Evolutionary conservation across 495 filamentous ascomycete species (phyloP).

Genomic region (Glonium stellatum): DNA sequence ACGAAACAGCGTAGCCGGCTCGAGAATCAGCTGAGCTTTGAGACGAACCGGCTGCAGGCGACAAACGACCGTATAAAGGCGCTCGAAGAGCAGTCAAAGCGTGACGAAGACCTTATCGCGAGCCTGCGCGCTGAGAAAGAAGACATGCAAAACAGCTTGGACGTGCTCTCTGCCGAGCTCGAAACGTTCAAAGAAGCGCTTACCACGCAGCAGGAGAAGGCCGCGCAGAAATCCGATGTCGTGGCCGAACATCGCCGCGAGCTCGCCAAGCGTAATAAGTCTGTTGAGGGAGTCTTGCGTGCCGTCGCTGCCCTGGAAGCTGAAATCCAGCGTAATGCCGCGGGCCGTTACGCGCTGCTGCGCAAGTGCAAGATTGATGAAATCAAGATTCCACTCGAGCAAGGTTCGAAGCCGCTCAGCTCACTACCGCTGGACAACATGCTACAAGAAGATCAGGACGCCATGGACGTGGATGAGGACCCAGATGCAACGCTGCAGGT

Average conservation of each 20-base stretch:
- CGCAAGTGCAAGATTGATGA: constrained; percentile 90
- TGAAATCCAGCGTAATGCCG: constrained; percentile 73
- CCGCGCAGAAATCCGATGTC: constrained; percentile 62
- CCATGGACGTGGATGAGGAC: constrained; percentile 67
- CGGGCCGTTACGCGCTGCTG: constrained; percentile 73
- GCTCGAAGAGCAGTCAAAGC: constrained; percentile 58
- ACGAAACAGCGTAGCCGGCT: constrained; percentile 74
- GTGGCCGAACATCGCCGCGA: constrained; percentile 76
- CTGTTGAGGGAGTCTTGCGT: constrained; percentile 72
- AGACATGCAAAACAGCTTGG: constrained; percentile 62
- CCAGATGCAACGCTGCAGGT: constrained; percentile 32
- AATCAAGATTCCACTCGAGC: constrained; percentile 72
- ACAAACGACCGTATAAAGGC: constrained; percentile 62
- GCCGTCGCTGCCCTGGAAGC: constrained; percentile 71
- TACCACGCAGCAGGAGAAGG: constrained; percentile 56
- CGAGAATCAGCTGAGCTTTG: constrained; percentile 71
- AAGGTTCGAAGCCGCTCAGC: constrained; percentile 68
- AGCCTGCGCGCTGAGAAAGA: constrained; percentile 68
- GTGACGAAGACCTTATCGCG: constrained; percentile 57
- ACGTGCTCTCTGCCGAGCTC: constrained; percentile 65
- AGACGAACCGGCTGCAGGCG: constrained; percentile 59
- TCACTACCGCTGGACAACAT: constrained; percentile 80
- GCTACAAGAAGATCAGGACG: constrained; percentile 61
- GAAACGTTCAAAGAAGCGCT: constrained; percentile 67
- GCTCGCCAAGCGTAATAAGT: constrained; percentile 72